Evolutionary conservation across 208 protist genomes (phyloP).

Genomic region (Leishmania turanica): DNA sequence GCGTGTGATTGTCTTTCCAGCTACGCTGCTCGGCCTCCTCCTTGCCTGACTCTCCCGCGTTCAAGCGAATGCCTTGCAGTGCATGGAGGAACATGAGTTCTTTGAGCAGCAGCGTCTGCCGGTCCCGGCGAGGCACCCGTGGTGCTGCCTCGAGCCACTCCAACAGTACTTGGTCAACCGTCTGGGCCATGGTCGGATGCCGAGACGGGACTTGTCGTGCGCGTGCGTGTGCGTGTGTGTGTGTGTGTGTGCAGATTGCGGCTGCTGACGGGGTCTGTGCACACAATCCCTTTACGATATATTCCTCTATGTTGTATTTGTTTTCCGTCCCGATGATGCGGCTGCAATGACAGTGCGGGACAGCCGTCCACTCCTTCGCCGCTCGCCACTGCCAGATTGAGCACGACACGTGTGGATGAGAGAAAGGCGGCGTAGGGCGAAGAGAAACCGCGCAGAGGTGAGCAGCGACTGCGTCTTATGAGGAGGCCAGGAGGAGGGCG

Average conservation of each 20-base stretch:
- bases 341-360: not conserved
- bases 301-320: not conserved
- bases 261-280: not conserved
- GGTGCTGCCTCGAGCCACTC: slow-evolving; percentile 24
- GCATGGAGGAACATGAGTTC: slow-evolving; percentile 26
- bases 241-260: not conserved
- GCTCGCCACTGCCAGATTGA: not conserved
- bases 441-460: not conserved
- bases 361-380: not conserved
- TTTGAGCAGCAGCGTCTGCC: slow-evolving; percentile 27
- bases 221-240: too few species aligned
- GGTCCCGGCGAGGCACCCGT: slow-evolving; percentile 27
- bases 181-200: slow-evolving; percentile 5
- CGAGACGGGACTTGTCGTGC: not conserved
- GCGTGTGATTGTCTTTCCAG: slow-evolving; percentile 2
- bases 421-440: not conserved
- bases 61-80: not conserved
- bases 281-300: not conserved
- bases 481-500: not conserved
- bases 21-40: not conserved
- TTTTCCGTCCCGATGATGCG: not conserved
- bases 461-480: not conserved
- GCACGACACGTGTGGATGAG: not conserved
- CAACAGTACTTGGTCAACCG: slow-evolving; percentile 25
- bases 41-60: not conserved